Conservation (phyloP, 2,329 filamentous ascomycete species). For the Alternaria atra region DNA sequence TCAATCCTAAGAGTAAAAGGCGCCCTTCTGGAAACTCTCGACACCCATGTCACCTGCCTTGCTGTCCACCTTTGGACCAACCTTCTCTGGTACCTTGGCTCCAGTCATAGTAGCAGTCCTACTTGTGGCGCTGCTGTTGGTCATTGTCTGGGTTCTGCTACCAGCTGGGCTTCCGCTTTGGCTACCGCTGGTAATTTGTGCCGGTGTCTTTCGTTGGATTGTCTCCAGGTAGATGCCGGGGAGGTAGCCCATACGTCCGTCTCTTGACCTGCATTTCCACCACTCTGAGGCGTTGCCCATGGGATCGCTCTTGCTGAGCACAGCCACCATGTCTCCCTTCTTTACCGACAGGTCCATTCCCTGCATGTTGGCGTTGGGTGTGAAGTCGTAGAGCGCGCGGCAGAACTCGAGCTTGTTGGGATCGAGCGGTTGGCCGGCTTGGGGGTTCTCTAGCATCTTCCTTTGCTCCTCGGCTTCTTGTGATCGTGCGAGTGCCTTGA, state of each 20-base stretch:
- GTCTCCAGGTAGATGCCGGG: conserved; percentile 89
- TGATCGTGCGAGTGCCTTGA: conserved; percentile 80
- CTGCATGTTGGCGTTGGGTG: conserved; percentile 73
- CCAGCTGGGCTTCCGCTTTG: conserved; percentile 53
- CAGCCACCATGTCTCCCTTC: conserved; percentile 94
- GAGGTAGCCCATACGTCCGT: conserved; percentile 90
- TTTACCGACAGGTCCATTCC: conserved; percentile 90
- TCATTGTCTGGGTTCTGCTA: conserved; percentile 66
- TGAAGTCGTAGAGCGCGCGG: conserved; percentile 92
- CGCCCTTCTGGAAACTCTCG: conserved; percentile 76
- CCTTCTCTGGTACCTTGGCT: conserved; percentile 52
- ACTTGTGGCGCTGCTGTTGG: conserved; percentile 53
- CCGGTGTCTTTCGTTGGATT: conserved; percentile 66
- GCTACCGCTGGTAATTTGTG: conserved; percentile 55
- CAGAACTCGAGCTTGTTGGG: conserved; percentile 96
- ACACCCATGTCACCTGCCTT: conserved; percentile 71
- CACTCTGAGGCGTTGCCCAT: conserved; percentile 92
- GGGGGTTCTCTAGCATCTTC: conserved; percentile 61
- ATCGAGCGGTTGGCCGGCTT: conserved; percentile 69
- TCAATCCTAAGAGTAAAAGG: conserved; percentile 67
- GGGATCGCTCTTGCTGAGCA: conserved; percentile 90
- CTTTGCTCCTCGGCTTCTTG: conserved; percentile 83
- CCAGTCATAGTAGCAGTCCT: conserved; percentile 57
- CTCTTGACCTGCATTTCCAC: conserved; percentile 93
- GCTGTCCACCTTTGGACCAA: conserved; percentile 60